Evolutionary conservation across 2,329 filamentous ascomycete species (phyloP), one percentile per base, ranked within the genome.

Genomic region (Alternaria gansuensis): DNA sequence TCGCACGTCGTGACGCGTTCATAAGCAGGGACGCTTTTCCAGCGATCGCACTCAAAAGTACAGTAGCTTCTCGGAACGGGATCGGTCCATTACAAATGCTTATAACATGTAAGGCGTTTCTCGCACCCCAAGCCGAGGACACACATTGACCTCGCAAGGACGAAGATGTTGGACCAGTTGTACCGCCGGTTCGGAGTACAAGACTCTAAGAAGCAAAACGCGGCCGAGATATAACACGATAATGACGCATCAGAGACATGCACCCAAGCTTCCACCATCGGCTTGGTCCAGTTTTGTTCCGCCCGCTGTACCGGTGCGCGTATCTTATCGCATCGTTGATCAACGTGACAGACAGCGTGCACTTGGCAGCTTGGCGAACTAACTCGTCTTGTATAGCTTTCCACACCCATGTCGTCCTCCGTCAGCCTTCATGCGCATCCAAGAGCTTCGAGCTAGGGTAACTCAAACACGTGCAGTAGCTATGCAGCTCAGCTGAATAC

Each of bases 391-490:
- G 56, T 21, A 36, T 44, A 52, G 48, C 33, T 58, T 39, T 48
- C 56, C 63, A 48, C 54, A 57, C 40, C 21, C 52, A 59, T 59
- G 33, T 46, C 40, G 21, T 41, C 48, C 51, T 50, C 53, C 48
- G 48, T 40, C 57, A 51, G 51, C 59, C 43, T 59, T 54, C 45
- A 54, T 54, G 50, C 49, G 51, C 33, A 36, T 40, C 51, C 54
- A 57, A 64, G 61, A 64, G 21, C 39, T 55, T 36, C 36, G 39
- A 44, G 41, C 57, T 53, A 51, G 66, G 61, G 46, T 62, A 60
- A 50, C 51, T 59, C 48, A 59, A 58, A 66, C 71, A 74, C 70
- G 71, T 74, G 71, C 68, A 63, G 57, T 36, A 65, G 54, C 48
- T 59, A 57, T 57, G 62, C 52, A 60, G 64, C 60, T 46, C 62